These are phyloP conservation scores for Dovyalis caffra DNA, from an alignment of 345 rosid genomes.

Conservation along the genomic window DNA sequence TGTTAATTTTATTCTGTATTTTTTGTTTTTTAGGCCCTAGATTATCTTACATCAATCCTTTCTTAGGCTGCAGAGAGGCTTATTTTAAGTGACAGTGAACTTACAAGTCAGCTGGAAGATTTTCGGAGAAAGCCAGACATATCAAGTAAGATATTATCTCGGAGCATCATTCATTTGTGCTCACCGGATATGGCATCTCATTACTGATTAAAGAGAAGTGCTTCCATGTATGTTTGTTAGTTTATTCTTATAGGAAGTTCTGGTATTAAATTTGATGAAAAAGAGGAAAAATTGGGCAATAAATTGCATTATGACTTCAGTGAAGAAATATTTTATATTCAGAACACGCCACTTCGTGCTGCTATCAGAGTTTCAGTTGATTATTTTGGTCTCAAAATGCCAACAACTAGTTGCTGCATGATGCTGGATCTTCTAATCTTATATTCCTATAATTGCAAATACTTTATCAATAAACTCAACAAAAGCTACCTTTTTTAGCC, in stretches of 20 bases:
- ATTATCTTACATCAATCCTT: conserved; percentile 11
- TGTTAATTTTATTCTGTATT: not conserved
- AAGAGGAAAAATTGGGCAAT: not conserved
- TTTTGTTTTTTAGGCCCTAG: not conserved
- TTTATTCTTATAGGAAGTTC: not conserved
- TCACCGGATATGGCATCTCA: not conserved
- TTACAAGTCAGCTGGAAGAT: conserved; percentile 56
- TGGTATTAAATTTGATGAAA: not conserved
- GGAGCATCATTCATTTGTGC: not conserved
- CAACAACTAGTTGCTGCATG: not conserved
- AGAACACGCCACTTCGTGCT: too few species aligned
- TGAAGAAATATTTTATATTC: too few species aligned
- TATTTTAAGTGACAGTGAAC: conserved; percentile 51
- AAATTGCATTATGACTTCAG: not conserved
- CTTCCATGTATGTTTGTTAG: not conserved
- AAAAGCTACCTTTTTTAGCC: not conserved
- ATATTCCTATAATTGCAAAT: not conserved
- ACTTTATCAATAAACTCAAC: not conserved
- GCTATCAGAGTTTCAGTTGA: too few species aligned
- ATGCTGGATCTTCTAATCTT: not conserved
- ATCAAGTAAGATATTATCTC: conserved; percentile 53
- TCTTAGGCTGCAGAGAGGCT: conserved; percentile 91
- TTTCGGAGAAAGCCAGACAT: conserved; percentile 57
- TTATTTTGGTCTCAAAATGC: not conserved
- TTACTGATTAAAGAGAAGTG: not conserved